Evolutionary conservation across 2,329 filamentous ascomycete species (phyloP), one percentile per base, ranked within the genome.

Genomic region (Alternaria sp.): DNA sequence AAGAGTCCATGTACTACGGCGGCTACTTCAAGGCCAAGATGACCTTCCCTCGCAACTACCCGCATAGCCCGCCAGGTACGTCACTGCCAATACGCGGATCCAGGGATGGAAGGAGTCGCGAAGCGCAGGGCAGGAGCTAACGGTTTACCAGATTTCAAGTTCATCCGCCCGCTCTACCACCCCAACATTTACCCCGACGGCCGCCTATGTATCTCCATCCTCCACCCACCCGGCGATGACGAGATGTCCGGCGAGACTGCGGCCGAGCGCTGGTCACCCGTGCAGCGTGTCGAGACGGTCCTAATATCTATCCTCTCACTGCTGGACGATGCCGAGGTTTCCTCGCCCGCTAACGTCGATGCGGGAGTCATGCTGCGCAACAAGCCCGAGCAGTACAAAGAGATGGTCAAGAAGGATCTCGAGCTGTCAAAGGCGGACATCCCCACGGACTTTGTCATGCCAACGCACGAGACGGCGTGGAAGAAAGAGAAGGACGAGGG

Each of bases 121-220:
- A 19, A 26, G 49, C 46, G 25, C 44, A 32, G 26, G 11, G 32
- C 15, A 45, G 13, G 43, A 25, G 57, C 65, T 73, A 60, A 73
- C 49, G 26, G 11, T 11, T 8, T 28, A 3, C 10, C 68, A 85
- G 91, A 90, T 59, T 98, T 99, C 85, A 90, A 90, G 67, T 98
- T 99, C 82, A 79, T 89, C 17, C 87, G 86, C 32, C 89, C 91
- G 15, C 90, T 98, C 66, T 93, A 89, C 82, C 95, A 99, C 79
- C 95, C 95, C 4, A 99, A 99, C 79, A 90, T 99, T 75, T 98
- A 98, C 82, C 83, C 89, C 6, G 92, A 97, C 79, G 95, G 95
- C 73, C 90, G 90, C 70, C 87, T 98, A 47, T 98, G 96, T 84
- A 98, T 99, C 78, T 97, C 94, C 49, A 99, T 99, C 74, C 89